Base-by-base conservation (phyloP, 1,284 basidiomycete genomes). In the Leccinum subfulvum region DNA sequence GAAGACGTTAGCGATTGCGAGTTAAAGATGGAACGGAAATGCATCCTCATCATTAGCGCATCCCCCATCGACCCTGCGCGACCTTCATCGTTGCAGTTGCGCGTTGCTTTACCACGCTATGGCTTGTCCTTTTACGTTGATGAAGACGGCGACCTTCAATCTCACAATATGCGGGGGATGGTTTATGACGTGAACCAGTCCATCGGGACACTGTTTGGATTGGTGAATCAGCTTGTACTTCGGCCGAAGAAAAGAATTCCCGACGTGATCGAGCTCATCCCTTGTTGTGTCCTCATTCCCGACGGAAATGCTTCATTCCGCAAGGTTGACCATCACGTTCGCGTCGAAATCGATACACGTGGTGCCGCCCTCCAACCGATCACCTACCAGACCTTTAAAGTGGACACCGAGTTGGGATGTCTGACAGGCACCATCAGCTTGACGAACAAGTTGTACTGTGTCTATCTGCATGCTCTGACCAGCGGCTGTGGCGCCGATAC, bases 391-490 rank as follows among this genome's bases (percentile, higher is more conserved):
- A 73, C 73, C 18, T 84, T 82, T 60, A 68, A 68, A 1, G 64
- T 83, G 44, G 76, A 84, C 62, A 65, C 62, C 0, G 71, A 75
- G n/a, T 69, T 84, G 10, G 76, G 80, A 11, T 71, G 74, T 56
- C 67, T 84, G 4, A 70, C 71, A 1, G 75, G 77, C 2, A 72
- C 69, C 33, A 65, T 61, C 33, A 75, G 71, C 13, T 63, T 80
- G 51, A 69, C 69, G 1, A 77, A 73, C 64, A 74, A 73, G 54
- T 65, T 81, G 3, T 82, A 77, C 64, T 75, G 73, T 54, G 72
- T 77, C 0, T 80, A 81, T 56, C 72, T 85, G 14, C 84, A 85
- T 56, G 80, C 80, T 2, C 55, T 81, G 4, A 83, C 80, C 0
- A 77, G 77, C 37, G 67, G 65, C 3, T 75, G 74, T 33, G 72